Evolutionary conservation across 371 early-diverging fungal genomes (phyloP).

Genomic region (Massospora cicadina): DNA sequence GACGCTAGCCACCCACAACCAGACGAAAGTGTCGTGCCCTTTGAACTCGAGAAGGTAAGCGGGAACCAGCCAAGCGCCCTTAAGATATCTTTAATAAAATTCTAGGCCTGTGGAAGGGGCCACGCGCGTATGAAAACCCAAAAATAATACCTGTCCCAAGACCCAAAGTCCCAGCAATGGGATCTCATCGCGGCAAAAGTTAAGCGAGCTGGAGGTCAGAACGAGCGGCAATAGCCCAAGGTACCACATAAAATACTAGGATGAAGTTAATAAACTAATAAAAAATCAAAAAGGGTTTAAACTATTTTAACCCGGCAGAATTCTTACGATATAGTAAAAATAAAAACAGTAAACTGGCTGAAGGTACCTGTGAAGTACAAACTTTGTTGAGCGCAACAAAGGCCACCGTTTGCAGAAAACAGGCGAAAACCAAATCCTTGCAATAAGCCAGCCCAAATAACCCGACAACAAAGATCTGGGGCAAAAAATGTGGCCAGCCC

Average conservation of each 20-base stretch:
- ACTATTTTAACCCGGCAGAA: no score
- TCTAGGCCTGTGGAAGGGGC: neutral
- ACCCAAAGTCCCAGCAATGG: constrained; percentile 33
- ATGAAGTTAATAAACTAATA: constrained; percentile 1
- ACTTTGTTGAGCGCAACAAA: constrained; percentile 96
- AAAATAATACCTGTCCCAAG: constrained; percentile 29
- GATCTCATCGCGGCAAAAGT: neutral
- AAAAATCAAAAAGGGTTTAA: constrained; percentile 6
- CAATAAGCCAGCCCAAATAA: constrained; percentile 46
- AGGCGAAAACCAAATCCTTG: constrained; percentile 67
- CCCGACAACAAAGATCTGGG: constrained; percentile 45
- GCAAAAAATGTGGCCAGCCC: constrained; percentile 45
- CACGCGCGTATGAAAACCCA: neutral
- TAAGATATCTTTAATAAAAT: constrained; percentile 11
- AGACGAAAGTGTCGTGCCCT: constrained; percentile 59
- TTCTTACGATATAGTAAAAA: no score
- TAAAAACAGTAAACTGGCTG: no score
- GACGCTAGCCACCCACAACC: constrained; percentile 50
- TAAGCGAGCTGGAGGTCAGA: constrained; percentile 33
- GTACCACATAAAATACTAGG: constrained; percentile 96
- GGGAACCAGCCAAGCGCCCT: constrained; percentile 66
- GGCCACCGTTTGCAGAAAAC: constrained; percentile 81
- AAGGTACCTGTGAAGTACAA: constrained; percentile 90
- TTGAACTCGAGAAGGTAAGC: constrained; percentile 78
- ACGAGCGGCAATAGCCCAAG: constrained; percentile 76